A percentile compares a stretch with the other conserved stretches of the same genome.
Evolutionary conservation across 108 stramenopile species (phyloP).

Genomic region (Nannochloropsis gaditana): DNA sequence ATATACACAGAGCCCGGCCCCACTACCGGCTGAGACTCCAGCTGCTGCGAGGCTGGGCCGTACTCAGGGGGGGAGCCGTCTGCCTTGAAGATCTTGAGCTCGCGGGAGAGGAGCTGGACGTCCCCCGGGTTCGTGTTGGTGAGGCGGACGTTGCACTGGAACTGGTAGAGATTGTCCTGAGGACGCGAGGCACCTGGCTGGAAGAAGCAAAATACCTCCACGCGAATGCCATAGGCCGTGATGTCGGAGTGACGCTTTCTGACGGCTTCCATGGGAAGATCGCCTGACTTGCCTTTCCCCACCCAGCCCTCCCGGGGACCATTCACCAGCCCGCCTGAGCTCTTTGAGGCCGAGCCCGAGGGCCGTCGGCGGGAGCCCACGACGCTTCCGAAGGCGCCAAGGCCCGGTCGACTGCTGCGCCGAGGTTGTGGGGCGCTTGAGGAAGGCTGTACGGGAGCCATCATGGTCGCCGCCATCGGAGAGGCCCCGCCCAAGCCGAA

Average conservation of each 20-base stretch:
- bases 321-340: not conserved
- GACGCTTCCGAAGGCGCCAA: not conserved
- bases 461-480: conserved; percentile 9
- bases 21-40: conserved; percentile 1
- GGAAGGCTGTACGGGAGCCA: not conserved
- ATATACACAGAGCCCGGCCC: not conserved
- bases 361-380: not conserved
- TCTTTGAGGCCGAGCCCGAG: not conserved
- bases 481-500: conserved; percentile 19
- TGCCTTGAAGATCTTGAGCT: not conserved
- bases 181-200: not conserved
- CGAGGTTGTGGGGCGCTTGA: not conserved
- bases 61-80: conserved; percentile 6
- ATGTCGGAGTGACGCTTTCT: not conserved
- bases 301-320: not conserved
- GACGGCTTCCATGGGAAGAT: not conserved
- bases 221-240: not conserved
- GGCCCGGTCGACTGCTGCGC: not conserved
- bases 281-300: not conserved
- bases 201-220: not conserved
- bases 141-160: conserved; percentile 7
- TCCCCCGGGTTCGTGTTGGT: conserved; percentile 8
- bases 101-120: not conserved
- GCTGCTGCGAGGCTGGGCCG: not conserved
- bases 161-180: conserved; percentile 8